Conservation (phyloP, 306 rosid species). For the Gynostemma pentaphyllum region DNA sequence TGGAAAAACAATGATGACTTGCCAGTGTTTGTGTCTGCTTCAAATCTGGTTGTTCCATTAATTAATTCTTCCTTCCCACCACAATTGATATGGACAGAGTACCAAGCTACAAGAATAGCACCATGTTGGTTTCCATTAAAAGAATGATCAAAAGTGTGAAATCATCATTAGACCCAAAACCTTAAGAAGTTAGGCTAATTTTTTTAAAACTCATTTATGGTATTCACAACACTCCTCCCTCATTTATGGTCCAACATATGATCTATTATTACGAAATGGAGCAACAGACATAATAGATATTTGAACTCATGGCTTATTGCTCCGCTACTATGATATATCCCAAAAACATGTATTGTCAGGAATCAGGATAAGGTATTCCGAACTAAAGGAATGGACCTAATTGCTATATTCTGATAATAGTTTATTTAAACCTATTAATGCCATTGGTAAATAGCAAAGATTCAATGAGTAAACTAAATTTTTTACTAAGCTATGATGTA, state of each 20-base stretch:
- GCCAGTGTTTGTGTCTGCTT: constrained; percentile 20
- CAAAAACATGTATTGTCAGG: too few species aligned
- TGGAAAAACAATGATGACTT: constrained; percentile 19
- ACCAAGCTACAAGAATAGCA: constrained; percentile 17
- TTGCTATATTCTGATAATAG: background rate
- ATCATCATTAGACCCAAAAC: too few species aligned
- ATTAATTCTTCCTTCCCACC: constrained; percentile 27
- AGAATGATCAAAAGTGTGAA: background rate
- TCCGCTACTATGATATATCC: too few species aligned
- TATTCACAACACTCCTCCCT: too few species aligned
- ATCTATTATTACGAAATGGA: too few species aligned
- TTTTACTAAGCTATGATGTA: background rate
- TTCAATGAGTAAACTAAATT: background rate
- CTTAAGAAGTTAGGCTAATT: too few species aligned
- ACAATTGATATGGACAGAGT: constrained; percentile 49
- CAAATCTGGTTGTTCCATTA: constrained; percentile 17
- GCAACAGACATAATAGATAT: too few species aligned
- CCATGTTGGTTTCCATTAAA: background rate
- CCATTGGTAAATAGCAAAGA: background rate
- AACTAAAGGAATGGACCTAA: background rate
- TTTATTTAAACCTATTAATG: background rate
- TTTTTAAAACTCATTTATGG: too few species aligned
- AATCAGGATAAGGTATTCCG: too few species aligned
- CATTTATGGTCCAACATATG: too few species aligned
- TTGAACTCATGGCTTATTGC: too few species aligned